Conservation (phyloP, 805 yeast species). For the Candida tammaniensis region DNA sequence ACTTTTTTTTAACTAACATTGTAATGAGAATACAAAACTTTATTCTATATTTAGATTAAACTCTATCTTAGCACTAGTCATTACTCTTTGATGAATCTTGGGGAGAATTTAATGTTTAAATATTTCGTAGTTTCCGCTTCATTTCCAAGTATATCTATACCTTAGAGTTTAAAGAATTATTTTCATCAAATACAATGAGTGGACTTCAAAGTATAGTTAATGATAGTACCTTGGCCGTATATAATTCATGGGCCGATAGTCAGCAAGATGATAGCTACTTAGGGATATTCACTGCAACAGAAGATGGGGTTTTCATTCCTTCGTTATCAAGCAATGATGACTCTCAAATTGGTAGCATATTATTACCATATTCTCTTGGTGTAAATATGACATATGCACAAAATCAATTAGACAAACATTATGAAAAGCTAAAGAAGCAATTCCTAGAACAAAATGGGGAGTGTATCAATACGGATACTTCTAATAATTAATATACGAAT, state of each 20-base stretch:
- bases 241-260: slow-evolving; percentile 4
- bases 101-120: background rate
- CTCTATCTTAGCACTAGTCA: background rate
- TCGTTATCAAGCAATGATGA: slow-evolving; percentile 4
- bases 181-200: slow-evolving; percentile 5
- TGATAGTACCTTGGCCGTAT: slow-evolving; percentile 4
- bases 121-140: background rate
- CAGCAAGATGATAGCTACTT: slow-evolving; percentile 7
- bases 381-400: slow-evolving; percentile 4
- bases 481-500: slow-evolving; percentile 1
- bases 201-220: slow-evolving; percentile 5
- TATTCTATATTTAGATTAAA: no score
- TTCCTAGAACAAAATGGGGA: slow-evolving; percentile 2
- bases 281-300: slow-evolving; percentile 7
- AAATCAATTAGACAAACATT: slow-evolving; percentile 3
- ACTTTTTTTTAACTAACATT: no score
- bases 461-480: slow-evolving; percentile 1
- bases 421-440: slow-evolving; percentile 3
- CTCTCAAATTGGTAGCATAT: slow-evolving; percentile 2
- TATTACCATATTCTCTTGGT: slow-evolving; percentile 1
- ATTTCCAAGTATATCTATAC: background rate
- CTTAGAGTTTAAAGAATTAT: background rate
- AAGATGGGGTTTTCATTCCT: slow-evolving; percentile 6
- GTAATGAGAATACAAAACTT: no score
- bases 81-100: background rate